Evolutionary conservation across 2,329 filamentous ascomycete species (phyloP).

Genomic region (Fusarium sulawesiense): DNA sequence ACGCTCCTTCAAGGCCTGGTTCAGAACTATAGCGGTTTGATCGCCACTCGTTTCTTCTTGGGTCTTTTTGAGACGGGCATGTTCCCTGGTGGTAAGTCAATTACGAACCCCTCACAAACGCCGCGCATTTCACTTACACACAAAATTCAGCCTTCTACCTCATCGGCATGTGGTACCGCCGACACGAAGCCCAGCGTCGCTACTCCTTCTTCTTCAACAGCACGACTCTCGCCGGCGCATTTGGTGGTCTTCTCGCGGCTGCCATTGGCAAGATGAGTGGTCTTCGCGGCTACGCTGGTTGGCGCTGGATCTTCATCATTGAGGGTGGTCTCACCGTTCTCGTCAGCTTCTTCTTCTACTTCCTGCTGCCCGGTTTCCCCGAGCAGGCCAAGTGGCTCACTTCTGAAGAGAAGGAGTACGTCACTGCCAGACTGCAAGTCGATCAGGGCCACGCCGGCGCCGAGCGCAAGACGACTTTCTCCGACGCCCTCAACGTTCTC

Average conservation of each 20-base stretch:
- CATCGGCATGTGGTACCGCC: constrained; percentile 90
- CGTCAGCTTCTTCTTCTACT: constrained; percentile 72
- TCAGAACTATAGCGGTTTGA: constrained; percentile 78
- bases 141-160: constrained; percentile 68
- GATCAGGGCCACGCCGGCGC: constrained; percentile 76
- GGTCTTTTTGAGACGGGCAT: constrained; percentile 81
- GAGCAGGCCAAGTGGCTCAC: constrained; percentile 79
- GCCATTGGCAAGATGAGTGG: constrained; percentile 91
- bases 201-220: constrained; percentile 94
- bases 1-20: constrained; percentile 82
- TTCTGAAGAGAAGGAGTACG: constrained; percentile 74
- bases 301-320: constrained; percentile 87
- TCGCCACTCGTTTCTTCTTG: constrained; percentile 86
- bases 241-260: constrained; percentile 85
- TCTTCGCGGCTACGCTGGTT: constrained; percentile 73
- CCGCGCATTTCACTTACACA: constrained; percentile 54
- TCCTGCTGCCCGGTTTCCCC: constrained; percentile 78
- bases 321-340: constrained; percentile 75
- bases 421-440: constrained; percentile 72
- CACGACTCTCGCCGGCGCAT: constrained; percentile 83
- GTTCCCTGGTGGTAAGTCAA: constrained; percentile 61
- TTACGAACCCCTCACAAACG: neutral
- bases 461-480: constrained; percentile 68
- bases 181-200: constrained; percentile 87
- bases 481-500: constrained; percentile 72